These are phyloP conservation scores for Pseudogymnoascus sp. DNA, from an alignment of 2,329 filamentous ascomycete genomes.

Conservation along the genomic window DNA sequence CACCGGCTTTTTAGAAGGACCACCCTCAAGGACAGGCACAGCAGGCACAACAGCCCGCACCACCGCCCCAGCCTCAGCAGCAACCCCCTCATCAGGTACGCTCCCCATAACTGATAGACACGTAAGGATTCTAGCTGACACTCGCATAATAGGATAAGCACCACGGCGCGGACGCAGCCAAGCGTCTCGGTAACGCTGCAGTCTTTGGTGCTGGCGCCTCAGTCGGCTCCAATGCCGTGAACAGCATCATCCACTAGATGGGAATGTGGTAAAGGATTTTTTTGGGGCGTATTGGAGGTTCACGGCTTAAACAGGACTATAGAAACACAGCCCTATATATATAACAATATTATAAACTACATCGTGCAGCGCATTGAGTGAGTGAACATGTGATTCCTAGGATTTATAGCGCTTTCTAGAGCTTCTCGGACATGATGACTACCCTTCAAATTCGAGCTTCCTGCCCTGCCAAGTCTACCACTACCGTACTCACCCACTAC, in stretches of 20 bases:
- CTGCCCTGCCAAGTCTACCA: background rate
- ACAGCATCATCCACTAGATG: constrained; percentile 3
- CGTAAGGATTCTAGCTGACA: background rate
- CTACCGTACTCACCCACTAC: too few relatives aligned
- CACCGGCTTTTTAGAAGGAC: background rate
- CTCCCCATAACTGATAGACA: background rate
- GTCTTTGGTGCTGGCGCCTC: background rate
- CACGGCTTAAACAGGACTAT: background rate
- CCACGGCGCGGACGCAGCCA: background rate
- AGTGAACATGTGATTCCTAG: background rate
- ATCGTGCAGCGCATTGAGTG: too few relatives aligned
- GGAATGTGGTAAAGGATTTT: constrained; percentile 33
- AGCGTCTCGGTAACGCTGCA: background rate
- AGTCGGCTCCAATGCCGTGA: background rate
- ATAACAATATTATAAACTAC: background rate
- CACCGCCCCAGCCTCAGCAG: background rate
- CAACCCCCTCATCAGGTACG: background rate
- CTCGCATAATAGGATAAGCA: background rate
- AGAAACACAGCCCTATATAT: background rate
- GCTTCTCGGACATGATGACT: background rate
- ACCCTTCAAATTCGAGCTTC: background rate
- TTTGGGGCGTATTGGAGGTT: background rate
- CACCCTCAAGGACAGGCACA: background rate
- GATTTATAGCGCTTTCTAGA: background rate
- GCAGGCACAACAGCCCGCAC: background rate